Base-by-base conservation (phyloP, 306 rosid genomes). In the Pachyrhizus erosus region DNA sequence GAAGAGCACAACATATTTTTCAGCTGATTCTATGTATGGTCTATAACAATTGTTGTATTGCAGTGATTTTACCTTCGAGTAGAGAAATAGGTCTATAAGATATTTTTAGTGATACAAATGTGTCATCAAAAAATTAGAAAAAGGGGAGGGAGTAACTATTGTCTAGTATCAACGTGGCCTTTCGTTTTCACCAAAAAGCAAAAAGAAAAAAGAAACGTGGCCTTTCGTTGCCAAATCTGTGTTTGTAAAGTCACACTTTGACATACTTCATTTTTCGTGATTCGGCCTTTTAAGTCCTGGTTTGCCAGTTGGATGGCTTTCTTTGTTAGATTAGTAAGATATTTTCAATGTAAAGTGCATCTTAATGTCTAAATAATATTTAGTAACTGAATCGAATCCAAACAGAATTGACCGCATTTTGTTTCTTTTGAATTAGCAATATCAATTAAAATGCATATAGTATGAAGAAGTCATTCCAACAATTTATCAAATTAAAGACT, bases 31-130 rank as follows among this genome's bases (percentile, higher is more conserved):
- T 43, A 18, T 70, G 42, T 43, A 18, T 70, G 42, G 70, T 83
- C 77, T 45, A 24, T 62, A 43, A 51, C 31, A 75, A 62, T 70
- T 80, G 61, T 75, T 43, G 70, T 62, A 80, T 57, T 74, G 85
- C 80, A 49, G 52, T 79, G 52, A 77, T 80, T 65, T 60, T 70
- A 54, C 61, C 73, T 52, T 29, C 12, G 27, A 80, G 70, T 73
- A 62, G 74, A 76, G 70, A 66, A 18, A 15, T 43, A 60, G 84
- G 60, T 68, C 39, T 61, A 43, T 67, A 42, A 39, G 39, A 21
- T 68, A 51, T 27, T 86, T 39, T 39, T 66, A 72, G 60, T 57
- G 70, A 76, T 66, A 15, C 61, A 51, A 23, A 37, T 40, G 64
- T 52, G 60, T 61, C 23, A 48, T 23, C 12, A 60, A 60, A 67